Percentiles rank a stretch among this genome's conserved stretches.
These are phyloP conservation scores for Picochlorum sp. DNA, from an alignment of 139 green algal species.

Conservation along the genomic window DNA sequence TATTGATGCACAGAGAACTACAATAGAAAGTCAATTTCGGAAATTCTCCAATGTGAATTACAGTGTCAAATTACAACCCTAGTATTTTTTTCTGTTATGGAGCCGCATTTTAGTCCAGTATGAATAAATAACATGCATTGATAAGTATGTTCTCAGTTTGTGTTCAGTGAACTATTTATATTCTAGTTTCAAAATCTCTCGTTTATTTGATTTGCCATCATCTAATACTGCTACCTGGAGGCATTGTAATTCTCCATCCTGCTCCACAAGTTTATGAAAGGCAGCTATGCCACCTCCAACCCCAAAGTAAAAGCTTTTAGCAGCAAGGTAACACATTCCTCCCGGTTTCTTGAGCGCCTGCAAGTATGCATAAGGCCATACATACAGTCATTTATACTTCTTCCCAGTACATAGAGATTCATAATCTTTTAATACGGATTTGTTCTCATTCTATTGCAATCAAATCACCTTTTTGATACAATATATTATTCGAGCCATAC, in stretches of 20 bases:
- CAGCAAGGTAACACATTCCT: constrained; percentile 65
- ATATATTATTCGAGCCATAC: constrained; percentile 38
- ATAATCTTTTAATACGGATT: too few species aligned
- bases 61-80: too few species aligned
- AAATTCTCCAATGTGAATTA: too few species aligned
- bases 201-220: constrained; percentile 19
- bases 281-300: constrained; percentile 72
- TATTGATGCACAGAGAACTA: constrained; percentile 31
- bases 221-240: constrained; percentile 2
- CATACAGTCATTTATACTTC: background rate
- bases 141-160: too few species aligned
- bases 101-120: too few species aligned
- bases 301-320: constrained; percentile 95
- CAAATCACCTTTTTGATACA: constrained; percentile 56
- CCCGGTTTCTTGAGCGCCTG: constrained; percentile 12
- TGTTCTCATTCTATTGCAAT: background rate
- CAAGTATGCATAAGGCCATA: background rate
- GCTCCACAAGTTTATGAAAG: constrained; percentile 48
- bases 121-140: too few species aligned
- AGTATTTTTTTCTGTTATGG: too few species aligned
- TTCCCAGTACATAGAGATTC: too few species aligned
- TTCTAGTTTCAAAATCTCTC: constrained; percentile 16
- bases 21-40: too few species aligned
- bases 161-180: constrained; percentile 1
- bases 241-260: constrained; percentile 7